Conservation (phyloP, 73 alveolate genomes). For the Tetrahymena thermophila region DNA sequence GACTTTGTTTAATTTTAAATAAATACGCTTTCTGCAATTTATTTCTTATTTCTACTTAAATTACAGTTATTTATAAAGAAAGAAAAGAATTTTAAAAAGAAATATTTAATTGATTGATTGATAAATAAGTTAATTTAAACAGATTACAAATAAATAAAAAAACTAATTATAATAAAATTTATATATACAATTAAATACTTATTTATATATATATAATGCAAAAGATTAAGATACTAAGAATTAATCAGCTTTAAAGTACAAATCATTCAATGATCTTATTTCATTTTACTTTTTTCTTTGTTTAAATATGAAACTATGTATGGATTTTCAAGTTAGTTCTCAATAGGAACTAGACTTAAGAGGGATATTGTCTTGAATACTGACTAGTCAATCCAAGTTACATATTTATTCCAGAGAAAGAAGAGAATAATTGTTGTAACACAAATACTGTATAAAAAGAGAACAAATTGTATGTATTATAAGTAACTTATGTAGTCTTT, state of each 20-base stretch:
- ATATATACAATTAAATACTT: too few species aligned
- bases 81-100: too few species aligned
- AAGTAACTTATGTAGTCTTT: background rate
- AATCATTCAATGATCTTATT: background rate
- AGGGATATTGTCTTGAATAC: background rate
- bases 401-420: background rate
- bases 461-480: background rate
- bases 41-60: background rate
- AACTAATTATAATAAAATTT: too few species aligned
- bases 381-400: background rate
- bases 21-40: background rate
- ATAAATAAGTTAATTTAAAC: too few species aligned
- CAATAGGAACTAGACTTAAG: background rate
- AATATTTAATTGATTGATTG: too few species aligned
- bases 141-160: background rate
- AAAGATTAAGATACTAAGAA: background rate
- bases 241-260: too few species aligned
- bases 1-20: background rate
- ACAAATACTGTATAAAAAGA: background rate
- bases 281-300: background rate
- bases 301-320: background rate
- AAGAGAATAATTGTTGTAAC: background rate
- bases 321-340: background rate
- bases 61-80: background rate
- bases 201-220: too few species aligned